Conservation (phyloP, 371 early-diverging fungal species). For the Mucor lusitanicus region DNA sequence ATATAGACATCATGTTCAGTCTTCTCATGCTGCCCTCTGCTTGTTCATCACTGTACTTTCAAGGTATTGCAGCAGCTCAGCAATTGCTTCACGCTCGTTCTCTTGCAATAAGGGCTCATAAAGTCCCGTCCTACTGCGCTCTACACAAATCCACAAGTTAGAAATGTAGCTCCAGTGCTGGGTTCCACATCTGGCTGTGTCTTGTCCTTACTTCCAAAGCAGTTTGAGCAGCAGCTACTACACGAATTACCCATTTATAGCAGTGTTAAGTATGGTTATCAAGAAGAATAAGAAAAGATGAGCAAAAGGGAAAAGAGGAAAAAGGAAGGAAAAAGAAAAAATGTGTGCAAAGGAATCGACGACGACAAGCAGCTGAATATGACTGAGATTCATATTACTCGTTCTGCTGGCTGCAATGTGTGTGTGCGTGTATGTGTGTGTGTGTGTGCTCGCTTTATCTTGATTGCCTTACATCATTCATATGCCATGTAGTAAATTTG, state of each 20-base stretch:
- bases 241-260: constrained; percentile 18
- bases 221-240: constrained; percentile 44
- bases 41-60: constrained; percentile 64
- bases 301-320: neutral
- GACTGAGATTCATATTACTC: neutral
- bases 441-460: too few relatives aligned
- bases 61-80: constrained; percentile 78
- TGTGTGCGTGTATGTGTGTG: neutral
- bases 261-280: neutral
- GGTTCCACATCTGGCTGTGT: neutral
- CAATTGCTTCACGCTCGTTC: constrained; percentile 85
- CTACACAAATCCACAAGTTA: constrained; percentile 16
- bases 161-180: neutral
- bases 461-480: too few relatives aligned
- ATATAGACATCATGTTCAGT: constrained; percentile 18
- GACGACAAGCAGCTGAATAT: neutral
- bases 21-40: neutral
- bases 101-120: constrained; percentile 84
- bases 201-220: constrained; percentile 48
- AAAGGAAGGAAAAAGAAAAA: neutral
- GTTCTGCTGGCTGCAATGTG: neutral
- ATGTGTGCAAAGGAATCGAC: neutral
- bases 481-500: too few relatives aligned
- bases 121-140: constrained; percentile 45
- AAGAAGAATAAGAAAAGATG: neutral